phyloP scores from a whole-genome alignment of 2,329 filamentous ascomycete species.

The Ascocoryne sarcoides region DNA sequence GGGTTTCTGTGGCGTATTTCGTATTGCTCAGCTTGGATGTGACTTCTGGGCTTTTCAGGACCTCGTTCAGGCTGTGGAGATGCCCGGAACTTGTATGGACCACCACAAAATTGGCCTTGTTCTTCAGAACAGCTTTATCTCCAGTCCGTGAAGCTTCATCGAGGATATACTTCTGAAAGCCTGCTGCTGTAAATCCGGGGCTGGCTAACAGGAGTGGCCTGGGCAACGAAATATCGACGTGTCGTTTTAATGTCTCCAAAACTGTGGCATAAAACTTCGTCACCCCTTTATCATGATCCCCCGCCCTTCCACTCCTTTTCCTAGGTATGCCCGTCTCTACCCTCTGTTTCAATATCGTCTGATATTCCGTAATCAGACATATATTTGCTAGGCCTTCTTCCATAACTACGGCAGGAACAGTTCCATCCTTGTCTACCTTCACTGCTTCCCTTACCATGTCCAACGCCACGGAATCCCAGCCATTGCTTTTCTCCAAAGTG shows the following conservation, averaged over 20 bases:
- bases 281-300: slow-evolving; percentile 62
- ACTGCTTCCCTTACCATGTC: slow-evolving; percentile 72
- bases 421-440: slow-evolving; percentile 68
- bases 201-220: slow-evolving; percentile 76
- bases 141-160: slow-evolving; percentile 47
- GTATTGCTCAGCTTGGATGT: slow-evolving; percentile 71
- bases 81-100: slow-evolving; percentile 82
- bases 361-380: slow-evolving; percentile 71
- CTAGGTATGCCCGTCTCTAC: slow-evolving; percentile 60
- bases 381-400: slow-evolving; percentile 81
- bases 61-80: slow-evolving; percentile 78
- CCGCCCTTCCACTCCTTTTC: slow-evolving; percentile 52
- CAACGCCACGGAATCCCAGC: slow-evolving; percentile 86
- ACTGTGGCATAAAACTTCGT: slow-evolving; percentile 71
- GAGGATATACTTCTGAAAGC: slow-evolving; percentile 70
- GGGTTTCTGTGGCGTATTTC: slow-evolving; percentile 78
- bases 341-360: slow-evolving; percentile 64
- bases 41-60: slow-evolving; percentile 74
- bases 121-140: slow-evolving; percentile 61
- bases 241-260: slow-evolving; percentile 64
- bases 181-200: slow-evolving; percentile 76
- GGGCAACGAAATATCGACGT: slow-evolving; percentile 63
- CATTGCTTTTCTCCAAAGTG: slow-evolving; percentile 71
- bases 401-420: slow-evolving; percentile 87
- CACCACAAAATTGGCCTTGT: slow-evolving; percentile 56